Evolutionary conservation across 345 rosid species (phyloP), one percentile per base, ranked within the genome.

Genomic region (Cardamine occulta): DNA sequence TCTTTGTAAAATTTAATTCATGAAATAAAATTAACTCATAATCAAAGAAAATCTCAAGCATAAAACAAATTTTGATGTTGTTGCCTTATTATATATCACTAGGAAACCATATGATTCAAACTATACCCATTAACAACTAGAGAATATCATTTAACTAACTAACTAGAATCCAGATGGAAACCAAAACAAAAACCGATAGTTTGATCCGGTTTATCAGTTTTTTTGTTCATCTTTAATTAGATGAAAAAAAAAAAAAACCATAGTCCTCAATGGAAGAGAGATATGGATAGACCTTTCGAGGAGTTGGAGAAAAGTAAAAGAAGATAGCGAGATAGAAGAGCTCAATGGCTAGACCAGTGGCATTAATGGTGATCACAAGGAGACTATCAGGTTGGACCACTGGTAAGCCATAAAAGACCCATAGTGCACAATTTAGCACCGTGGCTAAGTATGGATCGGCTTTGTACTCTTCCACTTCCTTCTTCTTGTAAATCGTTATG

Each of bases 371-470:
- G 62, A 81, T 58, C 10, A 87, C 89, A 12, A 85, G 85, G 29
- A 74, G 53, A 68, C 85, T 82, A 67, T 82, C 81, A 1, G 89
- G 89, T 7, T 80, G 72, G 63, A 87, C 88, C 28, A 87, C 28
- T 64, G 91, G 91, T 48, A 85, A 66, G 14, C 89, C 91, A 63
- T 87, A 87, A 56, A 84, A 61, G 3, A 81, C 74, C 91, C 89
- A 87, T 3, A 84, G 9, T 75, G 60, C 57, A 24, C 91, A 87
- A 11, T 87, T 87, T 63, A 84, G 68, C 5, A 76, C 76, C 1
- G 91, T 73, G 58, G 89, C 88, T 35, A 87, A 52, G 72, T 87
- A 87, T 0, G 91, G 89, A 7, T 85, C 87, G n/a, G 86, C 83
- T 74, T 80, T 84, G 73, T 82, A 87, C 60, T 80, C 82, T 64